phyloP scores from a whole-genome alignment of 441 rosid genomes.

The Aquilaria agallochum region DNA sequence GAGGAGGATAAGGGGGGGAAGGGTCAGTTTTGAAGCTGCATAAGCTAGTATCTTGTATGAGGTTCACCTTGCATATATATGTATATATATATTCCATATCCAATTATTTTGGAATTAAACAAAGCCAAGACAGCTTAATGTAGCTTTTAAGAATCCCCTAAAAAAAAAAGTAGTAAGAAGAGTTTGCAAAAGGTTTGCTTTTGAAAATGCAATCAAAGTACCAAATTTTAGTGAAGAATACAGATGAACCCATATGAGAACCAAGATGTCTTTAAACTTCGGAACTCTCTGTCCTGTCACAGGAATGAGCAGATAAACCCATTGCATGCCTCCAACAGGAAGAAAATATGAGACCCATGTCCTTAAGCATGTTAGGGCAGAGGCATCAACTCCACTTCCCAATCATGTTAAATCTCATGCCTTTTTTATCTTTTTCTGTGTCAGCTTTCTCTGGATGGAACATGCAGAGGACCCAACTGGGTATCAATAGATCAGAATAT shows the following conservation, averaged over 20 bases:
- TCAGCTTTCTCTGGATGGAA: slow-evolving; percentile 13
- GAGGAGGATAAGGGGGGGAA: not conserved
- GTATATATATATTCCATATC: not conserved
- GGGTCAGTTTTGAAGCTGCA: too few species aligned
- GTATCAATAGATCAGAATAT: slow-evolving; percentile 2
- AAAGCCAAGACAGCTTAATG: slow-evolving; percentile 32
- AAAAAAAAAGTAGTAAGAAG: not conserved
- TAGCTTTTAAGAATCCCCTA: slow-evolving; percentile 16
- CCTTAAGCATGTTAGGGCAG: slow-evolving; percentile 33
- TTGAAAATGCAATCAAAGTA: slow-evolving; percentile 5
- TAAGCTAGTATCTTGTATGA: too few species aligned
- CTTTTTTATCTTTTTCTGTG: slow-evolving; percentile 4
- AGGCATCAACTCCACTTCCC: slow-evolving; percentile 20
- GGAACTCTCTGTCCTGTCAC: slow-evolving; percentile 19
- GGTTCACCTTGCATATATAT: too few species aligned
- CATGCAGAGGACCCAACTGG: not conserved
- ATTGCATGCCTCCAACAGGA: slow-evolving; percentile 19
- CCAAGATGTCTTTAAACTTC: slow-evolving; percentile 24
- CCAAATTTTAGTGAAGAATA: slow-evolving; percentile 14
- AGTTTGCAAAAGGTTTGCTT: not conserved
- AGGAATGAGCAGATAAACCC: slow-evolving; percentile 12
- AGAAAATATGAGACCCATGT: slow-evolving; percentile 37
- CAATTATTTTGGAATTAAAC: too few species aligned
- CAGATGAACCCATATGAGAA: slow-evolving; percentile 19
- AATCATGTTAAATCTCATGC: not conserved